Conservation (phyloP, 73 alveolate genomes). For the Paramecium pentaurelia region DNA sequence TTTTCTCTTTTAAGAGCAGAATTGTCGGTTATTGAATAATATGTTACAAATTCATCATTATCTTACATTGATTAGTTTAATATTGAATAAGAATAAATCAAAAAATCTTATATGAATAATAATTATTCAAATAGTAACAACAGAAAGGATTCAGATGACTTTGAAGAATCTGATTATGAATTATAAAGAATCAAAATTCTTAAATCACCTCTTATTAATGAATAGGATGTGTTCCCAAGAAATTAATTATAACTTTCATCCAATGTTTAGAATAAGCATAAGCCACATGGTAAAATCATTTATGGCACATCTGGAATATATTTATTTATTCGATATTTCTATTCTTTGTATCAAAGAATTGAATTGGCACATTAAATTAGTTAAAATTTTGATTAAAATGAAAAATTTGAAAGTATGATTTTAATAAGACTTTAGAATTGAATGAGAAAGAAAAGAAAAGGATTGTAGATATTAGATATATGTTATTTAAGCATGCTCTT, state of each 20-base stretch:
- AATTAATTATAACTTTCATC: background rate
- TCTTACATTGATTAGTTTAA: background rate
- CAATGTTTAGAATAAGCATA: background rate
- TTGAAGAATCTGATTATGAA: slow-evolving; percentile 5
- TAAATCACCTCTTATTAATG: background rate
- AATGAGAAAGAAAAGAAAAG: background rate
- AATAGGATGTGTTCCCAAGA: background rate
- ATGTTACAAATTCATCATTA: background rate
- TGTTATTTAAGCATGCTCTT: background rate
- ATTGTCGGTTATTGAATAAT: background rate
- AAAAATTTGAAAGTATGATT: background rate
- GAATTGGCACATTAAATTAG: background rate
- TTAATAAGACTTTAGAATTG: background rate
- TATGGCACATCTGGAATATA: slow-evolving; percentile 21
- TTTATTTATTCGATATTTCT: slow-evolving; percentile 20
- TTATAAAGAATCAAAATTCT: background rate
- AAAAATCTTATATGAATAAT: background rate
- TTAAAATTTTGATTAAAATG: background rate
- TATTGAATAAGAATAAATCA: background rate
- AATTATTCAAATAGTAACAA: background rate
- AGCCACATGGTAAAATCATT: background rate
- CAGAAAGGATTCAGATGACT: slow-evolving; percentile 8
- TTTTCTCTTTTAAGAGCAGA: background rate
- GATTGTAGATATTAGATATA: background rate
- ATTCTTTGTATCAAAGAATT: slow-evolving; percentile 18